Base-by-base conservation (phyloP, 257 asterid species). In the Osmanthus fragrans region DNA sequence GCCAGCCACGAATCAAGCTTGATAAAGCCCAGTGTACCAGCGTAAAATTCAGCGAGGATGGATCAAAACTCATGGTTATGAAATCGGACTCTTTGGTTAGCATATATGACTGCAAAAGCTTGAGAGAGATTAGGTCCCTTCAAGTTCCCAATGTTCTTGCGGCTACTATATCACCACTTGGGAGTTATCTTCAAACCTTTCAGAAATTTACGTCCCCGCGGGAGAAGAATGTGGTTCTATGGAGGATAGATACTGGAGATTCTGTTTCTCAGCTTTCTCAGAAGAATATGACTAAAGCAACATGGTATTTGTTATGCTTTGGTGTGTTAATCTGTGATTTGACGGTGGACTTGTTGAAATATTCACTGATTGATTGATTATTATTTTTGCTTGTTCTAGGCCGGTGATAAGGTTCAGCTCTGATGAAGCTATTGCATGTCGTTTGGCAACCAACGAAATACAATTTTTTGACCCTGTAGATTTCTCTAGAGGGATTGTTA, bases 391-490 rank as follows among this genome's bases (percentile, higher is more conserved):
- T 79, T 73, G 70, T 73, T 76, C 74, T 85, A 96, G 99, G 99
- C 98, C 99, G 27, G 78, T 87, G 0, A 70, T 96, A 19, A 85
- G 84, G 11, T 96, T 96, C 77, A 90, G 91, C 84, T 82, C 85
- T 16, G 94, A 96, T 71, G 98, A 96, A 89, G 80, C 87, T 78
- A 83, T 82, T 21, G 98, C 93, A 3, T 88, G 96, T 84, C 97
- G 98, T 73, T 54, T 96, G 84, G 96, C 92, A 6, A 93, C 98
- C 34, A 96, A 96, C 84, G 98, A 96, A 80, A 88, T 88, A 51
- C 98, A 93, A 72, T 90, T 90, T 86, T 88, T 93, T 80, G 97
- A 96, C 76, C 82, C 95, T 65, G 63, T 30, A 67, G 95, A 96
- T 84, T 90, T 96, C 73, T 86, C 92, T 4, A 88, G 90, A 90